Percentiles rank a stretch among this genome's conserved stretches.
Conservation (phyloP, 768 basidiomycete species). For the Tulasnella sp. region DNA sequence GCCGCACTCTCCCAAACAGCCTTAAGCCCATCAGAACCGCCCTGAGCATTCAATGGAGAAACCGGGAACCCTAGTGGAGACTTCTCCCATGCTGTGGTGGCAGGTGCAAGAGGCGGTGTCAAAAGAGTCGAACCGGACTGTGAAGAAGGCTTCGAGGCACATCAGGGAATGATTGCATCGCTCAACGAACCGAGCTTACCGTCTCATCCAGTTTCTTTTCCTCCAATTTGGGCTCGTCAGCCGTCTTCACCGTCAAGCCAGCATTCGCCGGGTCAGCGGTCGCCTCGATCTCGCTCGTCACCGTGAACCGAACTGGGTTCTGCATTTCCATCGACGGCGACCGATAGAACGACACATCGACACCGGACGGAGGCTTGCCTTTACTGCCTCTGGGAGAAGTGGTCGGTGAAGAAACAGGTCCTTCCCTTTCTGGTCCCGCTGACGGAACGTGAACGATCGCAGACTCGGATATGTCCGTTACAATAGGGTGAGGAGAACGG, state of each 20-base stretch:
- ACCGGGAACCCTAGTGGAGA: slow-evolving; percentile 52
- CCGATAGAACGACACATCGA: slow-evolving; percentile 34
- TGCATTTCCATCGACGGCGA: background rate
- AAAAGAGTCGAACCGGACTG: slow-evolving; percentile 23
- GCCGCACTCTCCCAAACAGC: slow-evolving; percentile 70
- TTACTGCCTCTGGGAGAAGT: slow-evolving; percentile 4
- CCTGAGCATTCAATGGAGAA: slow-evolving; percentile 51
- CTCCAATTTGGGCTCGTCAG: slow-evolving; percentile 42
- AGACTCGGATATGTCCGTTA: background rate
- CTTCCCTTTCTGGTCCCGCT: background rate
- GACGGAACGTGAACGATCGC: background rate
- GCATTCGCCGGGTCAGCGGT: slow-evolving; percentile 23
- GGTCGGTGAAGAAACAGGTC: slow-evolving; percentile 22
- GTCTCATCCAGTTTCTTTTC: slow-evolving; percentile 54
- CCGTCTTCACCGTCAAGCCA: slow-evolving; percentile 28
- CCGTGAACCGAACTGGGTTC: slow-evolving; percentile 62
- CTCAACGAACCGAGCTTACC: slow-evolving; percentile 33
- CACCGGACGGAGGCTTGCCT: slow-evolving; percentile 27
- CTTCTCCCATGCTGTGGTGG: slow-evolving; percentile 35
- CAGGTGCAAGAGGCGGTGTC: slow-evolving; percentile 28
- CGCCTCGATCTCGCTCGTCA: slow-evolving; percentile 68
- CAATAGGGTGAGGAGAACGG: slow-evolving; percentile 63
- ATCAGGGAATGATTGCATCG: background rate
- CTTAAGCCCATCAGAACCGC: slow-evolving; percentile 81
- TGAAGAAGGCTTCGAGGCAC: slow-evolving; percentile 21